A percentile compares a stretch with the other conserved stretches of the same genome.
These are phyloP conservation scores for Sugiyamaella lignohabitans DNA, from an alignment of 805 yeast species.

Conservation along the genomic window DNA sequence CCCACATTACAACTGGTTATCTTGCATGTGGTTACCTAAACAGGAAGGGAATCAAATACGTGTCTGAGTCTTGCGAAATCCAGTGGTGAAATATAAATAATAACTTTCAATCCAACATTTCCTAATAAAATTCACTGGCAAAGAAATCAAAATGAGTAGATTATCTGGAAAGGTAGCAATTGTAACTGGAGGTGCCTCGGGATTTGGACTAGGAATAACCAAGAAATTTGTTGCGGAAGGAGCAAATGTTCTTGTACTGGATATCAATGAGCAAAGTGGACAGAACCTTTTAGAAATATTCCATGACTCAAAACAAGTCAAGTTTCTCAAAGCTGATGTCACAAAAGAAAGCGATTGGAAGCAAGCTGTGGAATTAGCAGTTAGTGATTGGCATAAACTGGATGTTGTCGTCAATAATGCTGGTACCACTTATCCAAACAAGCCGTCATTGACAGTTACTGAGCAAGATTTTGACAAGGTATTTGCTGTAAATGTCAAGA, in stretches of 20 bases:
- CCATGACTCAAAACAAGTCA: slow-evolving; percentile 4
- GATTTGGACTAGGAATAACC: slow-evolving; percentile 35
- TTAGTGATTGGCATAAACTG: slow-evolving; percentile 28
- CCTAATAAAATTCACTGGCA: too few relatives aligned
- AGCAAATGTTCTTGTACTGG: slow-evolving; percentile 15
- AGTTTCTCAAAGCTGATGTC: slow-evolving; percentile 14
- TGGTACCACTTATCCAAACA: slow-evolving; percentile 29
- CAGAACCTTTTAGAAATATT: slow-evolving; percentile 1
- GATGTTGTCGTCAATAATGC: slow-evolving; percentile 35
- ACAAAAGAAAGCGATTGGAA: slow-evolving; percentile 27
- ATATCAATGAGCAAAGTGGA: slow-evolving; percentile 15
- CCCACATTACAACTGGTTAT: not conserved
- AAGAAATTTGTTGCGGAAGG: slow-evolving; percentile 17
- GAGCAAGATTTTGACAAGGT: slow-evolving; percentile 25
- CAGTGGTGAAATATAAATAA: too few relatives aligned
- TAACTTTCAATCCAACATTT: too few relatives aligned
- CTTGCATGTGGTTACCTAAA: not conserved
- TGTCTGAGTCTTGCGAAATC: too few relatives aligned
- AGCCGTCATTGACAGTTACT: slow-evolving; percentile 27
- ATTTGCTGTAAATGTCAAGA: slow-evolving; percentile 24
- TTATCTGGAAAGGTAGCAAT: slow-evolving; percentile 36
- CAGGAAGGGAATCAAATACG: slow-evolving; percentile 1
- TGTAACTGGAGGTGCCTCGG: slow-evolving; percentile 41
- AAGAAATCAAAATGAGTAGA: slow-evolving; percentile 1
- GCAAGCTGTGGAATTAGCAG: slow-evolving; percentile 27